These are phyloP conservation scores for Clonostachys chloroleuca DNA, from an alignment of 2,329 filamentous ascomycete species.

Conservation along the genomic window DNA sequence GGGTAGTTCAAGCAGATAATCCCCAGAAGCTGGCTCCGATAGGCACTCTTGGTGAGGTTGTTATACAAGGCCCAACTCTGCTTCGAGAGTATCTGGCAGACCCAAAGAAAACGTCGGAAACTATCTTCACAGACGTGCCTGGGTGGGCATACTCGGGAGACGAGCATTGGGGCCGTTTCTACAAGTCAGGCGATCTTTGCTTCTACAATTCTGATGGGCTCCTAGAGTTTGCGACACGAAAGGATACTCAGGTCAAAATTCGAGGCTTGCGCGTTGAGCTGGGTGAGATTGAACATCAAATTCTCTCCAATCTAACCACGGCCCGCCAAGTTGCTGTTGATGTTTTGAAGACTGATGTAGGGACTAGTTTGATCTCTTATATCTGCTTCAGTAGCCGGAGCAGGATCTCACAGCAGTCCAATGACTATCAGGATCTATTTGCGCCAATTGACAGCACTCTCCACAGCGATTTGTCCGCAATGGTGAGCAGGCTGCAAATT, in stretches of 20 bases:
- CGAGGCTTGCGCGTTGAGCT: slow-evolving; percentile 47
- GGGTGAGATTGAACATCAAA: slow-evolving; percentile 5
- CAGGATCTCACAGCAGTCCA: background rate
- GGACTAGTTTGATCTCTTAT: background rate
- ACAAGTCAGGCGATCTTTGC: slow-evolving; percentile 7
- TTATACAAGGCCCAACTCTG: slow-evolving; percentile 23
- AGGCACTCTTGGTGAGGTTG: slow-evolving; percentile 7
- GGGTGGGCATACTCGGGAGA: slow-evolving; percentile 15
- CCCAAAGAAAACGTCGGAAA: slow-evolving; percentile 14
- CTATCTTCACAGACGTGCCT: background rate
- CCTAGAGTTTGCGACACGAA: slow-evolving; percentile 13
- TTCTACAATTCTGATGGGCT: slow-evolving; percentile 1
- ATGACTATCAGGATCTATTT: slow-evolving; percentile 4
- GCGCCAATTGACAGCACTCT: slow-evolving; percentile 1
- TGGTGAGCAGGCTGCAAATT: slow-evolving; percentile 3
- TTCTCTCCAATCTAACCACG: background rate
- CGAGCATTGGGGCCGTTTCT: slow-evolving; percentile 3
- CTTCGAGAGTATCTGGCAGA: slow-evolving; percentile 41
- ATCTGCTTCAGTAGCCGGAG: background rate
- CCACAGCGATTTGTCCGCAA: slow-evolving; percentile 7
- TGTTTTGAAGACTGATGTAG: slow-evolving; percentile 2
- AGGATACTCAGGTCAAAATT: slow-evolving; percentile 33
- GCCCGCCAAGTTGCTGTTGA: slow-evolving; percentile 4
- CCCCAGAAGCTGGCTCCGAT: slow-evolving; percentile 3
- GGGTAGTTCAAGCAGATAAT: slow-evolving; percentile 6